Evolutionary conservation across 305 asterid genomes (phyloP), one percentile per base, ranked within the genome.

Genomic region (Solanum aculeatissimum): DNA sequence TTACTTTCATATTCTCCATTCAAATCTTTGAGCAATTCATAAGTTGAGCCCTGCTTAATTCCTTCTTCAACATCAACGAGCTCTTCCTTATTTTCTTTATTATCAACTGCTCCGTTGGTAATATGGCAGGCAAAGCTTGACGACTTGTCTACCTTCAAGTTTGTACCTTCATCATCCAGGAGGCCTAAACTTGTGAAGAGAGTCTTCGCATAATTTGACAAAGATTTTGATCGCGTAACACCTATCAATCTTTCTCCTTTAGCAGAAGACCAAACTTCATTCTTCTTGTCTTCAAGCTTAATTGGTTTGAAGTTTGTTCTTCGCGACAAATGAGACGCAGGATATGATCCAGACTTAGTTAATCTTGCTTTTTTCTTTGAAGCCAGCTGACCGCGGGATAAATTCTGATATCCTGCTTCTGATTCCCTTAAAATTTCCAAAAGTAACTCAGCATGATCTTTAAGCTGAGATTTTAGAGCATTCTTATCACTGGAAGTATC

Each of bases 331-430:
- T 87, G 85, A 75, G 87, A 84, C 13, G 53, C 86, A 0, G 97
- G 97, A 47, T 88, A 93, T 21, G 96, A 91, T 87, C 91, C 91
- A 15, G 96, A 91, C 85, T 89, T 91, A 68, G 85, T 84, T 1
- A 91, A 81, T 21, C 60, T 89, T 53, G 88, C 63, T 19, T 66
- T 80, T 12, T 42, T 23, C 29, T 85, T 84, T 70, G 85, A 83
- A 21, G 83, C 86, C 77, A 85, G 80, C 21, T 83, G 82, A 49
- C 77, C 42, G n/a, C 74, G 81, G 15, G 92, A 83, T 85, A 89
- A 85, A 38, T 83, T 81, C 84, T 70, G 83, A 38, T 85, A 8
- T 19, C 85, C 43, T 80, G 84, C 82, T 78, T 88, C 92, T 14
- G 88, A 40, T 68, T 70, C 83, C 71, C 87, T 85, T 29, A 92